These are phyloP conservation scores for Euphrasia arctica DNA, from an alignment of 305 asterid species.

Conservation along the genomic window DNA sequence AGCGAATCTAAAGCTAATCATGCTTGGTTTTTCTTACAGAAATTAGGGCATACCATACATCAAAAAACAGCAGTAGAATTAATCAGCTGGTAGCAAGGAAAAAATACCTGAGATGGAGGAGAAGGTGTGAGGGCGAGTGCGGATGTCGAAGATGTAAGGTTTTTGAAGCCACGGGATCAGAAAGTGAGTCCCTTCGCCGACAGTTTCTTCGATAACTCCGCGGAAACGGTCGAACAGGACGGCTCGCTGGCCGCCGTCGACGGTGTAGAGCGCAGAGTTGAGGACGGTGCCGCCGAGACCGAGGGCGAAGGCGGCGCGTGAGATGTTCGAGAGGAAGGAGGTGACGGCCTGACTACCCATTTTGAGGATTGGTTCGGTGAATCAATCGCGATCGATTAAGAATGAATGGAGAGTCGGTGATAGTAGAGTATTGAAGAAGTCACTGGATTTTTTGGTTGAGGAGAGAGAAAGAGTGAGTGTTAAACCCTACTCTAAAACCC, in stretches of 20 bases:
- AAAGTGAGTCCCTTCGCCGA: conserved; percentile 94
- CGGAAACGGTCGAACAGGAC: conserved; percentile 91
- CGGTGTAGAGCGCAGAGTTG: conserved; percentile 77
- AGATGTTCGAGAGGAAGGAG: conserved; percentile 53
- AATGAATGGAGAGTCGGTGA: not conserved
- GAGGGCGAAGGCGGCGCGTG: conserved; percentile 73
- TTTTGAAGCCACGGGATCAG: conserved; percentile 86
- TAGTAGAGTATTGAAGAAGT: not conserved
- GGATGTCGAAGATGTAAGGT: conserved; percentile 85
- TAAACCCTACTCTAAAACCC: not conserved
- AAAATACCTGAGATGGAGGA: conserved; percentile 63
- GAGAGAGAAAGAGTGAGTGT: not conserved
- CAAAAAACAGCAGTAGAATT: too few species aligned
- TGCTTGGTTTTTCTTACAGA: too few species aligned
- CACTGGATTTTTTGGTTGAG: not conserved
- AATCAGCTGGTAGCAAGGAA: too few species aligned
- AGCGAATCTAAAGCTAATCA: too few species aligned
- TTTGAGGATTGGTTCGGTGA: not conserved
- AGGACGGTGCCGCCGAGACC: conserved; percentile 42
- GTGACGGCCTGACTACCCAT: conserved; percentile 74
- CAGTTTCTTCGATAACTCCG: conserved; percentile 72
- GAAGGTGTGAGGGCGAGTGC: conserved; percentile 85
- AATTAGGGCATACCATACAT: too few species aligned
- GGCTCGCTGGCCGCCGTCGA: conserved; percentile 96
- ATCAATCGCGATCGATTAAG: too few species aligned